Evolutionary conservation across 2,329 filamentous ascomycete species (phyloP), one percentile per base, ranked within the genome.

Genomic region (Neonectria punicea): DNA sequence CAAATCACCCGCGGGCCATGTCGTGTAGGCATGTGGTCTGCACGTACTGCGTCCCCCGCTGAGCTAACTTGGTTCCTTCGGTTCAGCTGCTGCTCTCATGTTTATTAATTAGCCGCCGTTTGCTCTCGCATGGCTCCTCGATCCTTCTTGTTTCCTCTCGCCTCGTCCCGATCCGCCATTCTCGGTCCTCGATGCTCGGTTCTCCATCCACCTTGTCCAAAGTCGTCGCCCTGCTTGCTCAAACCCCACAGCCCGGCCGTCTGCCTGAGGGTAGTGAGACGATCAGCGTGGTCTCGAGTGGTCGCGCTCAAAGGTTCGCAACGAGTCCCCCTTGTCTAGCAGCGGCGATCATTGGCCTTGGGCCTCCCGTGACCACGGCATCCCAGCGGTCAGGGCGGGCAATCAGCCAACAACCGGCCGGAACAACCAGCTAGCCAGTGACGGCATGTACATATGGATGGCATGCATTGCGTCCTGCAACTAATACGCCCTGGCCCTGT

Each of bases 401-500:
- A 62, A 62, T 44, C 63, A 49, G 49, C 62, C 63, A 57, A 34
- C 57, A 51, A 63, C 60, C 59, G 58, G 61, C 62, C 63, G 58
- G 56, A 51, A 63, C 54, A 61, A 61, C 67, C 65, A 69, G 68
- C 73, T 71, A 73, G 73, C 70, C 67, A 73, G 62, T 54, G 66
- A 66, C 63, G 70, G 62, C 70, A 70, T 73, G 73, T 75, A 73
- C 64, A 64, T 74, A 75, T 75, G 73, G 74, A 75, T 75, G 73
- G 73, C 72, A 74, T 75, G 73, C 73, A 75, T 75, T 75, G 69
- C 73, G 61, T 75, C 67, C 73, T 75, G 73, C 73, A 75, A 64
- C 73, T 75, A 75, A 75, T 70, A 53, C 65, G 61, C 66, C 72
- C 60, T 71, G 53, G 36, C 61, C 67, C 66, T 69, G 63, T 58